phyloP scores from a whole-genome alignment of 208 protist species.

The Naegleria gruberi region DNA sequence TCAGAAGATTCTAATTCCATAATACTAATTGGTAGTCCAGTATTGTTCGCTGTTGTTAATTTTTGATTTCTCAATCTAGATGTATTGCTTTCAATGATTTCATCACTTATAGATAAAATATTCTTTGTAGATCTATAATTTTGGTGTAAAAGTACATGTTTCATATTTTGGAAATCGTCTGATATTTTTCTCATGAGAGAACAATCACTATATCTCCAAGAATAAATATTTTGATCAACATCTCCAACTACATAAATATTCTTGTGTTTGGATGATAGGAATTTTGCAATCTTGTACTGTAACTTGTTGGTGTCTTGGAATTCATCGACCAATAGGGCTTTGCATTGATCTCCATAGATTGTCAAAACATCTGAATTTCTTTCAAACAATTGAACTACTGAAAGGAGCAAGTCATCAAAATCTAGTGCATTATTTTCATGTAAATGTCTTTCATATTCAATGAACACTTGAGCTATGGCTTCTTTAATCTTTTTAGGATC shows the following conservation, averaged over 20 bases:
- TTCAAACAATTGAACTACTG: not conserved
- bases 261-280: not conserved
- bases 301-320: not conserved
- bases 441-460: not conserved
- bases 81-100: not conserved
- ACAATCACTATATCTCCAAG: not conserved
- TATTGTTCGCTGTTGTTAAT: not conserved
- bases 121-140: constrained; percentile 10
- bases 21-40: not conserved
- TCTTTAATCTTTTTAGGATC: not conserved
- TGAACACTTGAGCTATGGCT: not conserved
- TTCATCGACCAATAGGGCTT: not conserved
- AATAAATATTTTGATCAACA: not conserved
- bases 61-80: not conserved
- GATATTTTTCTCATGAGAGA: not conserved
- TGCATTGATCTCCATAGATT: not conserved
- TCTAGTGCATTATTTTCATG: not conserved
- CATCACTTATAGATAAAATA: not conserved
- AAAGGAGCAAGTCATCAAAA: not conserved
- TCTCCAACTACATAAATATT: constrained; percentile 14
- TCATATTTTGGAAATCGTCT: not conserved
- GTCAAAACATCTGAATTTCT: not conserved
- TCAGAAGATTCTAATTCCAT: not conserved
- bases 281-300: not conserved
- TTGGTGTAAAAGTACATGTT: not conserved